Evolutionary conservation across 352 stramenopile species (phyloP), one percentile per base, ranked within the genome.

Genomic region (Phytophthora tubulina): DNA sequence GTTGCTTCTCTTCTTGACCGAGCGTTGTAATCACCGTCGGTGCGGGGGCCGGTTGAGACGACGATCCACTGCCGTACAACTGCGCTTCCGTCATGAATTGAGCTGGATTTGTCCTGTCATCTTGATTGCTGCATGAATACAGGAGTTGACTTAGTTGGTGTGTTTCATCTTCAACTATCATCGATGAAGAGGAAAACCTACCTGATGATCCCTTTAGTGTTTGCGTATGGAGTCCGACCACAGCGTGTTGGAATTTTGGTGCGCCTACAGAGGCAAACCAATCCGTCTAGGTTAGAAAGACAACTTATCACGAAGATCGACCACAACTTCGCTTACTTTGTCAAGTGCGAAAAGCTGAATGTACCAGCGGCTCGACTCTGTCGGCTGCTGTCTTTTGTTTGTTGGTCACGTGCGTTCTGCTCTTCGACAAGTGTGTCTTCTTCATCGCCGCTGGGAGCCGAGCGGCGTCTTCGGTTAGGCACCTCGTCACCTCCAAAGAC

Each of bases 1-100:
- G 75, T 45, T 85, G 80, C 48, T 89, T 89, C 8, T 89, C 82
- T 66, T 87, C 74, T 59, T 86, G 80, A 0, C 77, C 80, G 6
- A 90, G 62, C 6, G 80, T 84, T 11, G 63, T 71, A 5, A 60
- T 51, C 27, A 50, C 39, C 27, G 56, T 63, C 3, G 41, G n/a
- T 44, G 48, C 17, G 33, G 38, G 27, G 6, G 60, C 10, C 14
- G 62, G 53, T 21, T 42, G 49, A 50, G 33, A 59, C 44, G 61
- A 56, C 17, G 67, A 70, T 0, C 68, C 64, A 50, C 51, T 74
- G 10, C 82, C 82, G 31, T 89, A 90, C 8, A 82, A 10, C 27
- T 76, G 75, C 4, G 79, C 51, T 52, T 90, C 82, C 0, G 82
- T 89, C 6, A 49, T 64, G 54, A 87, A 88, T 5, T 52, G 71